phyloP scores from a whole-genome alignment of 1,139 yeast genomes.

The Suhomyces coccinellae region DNA sequence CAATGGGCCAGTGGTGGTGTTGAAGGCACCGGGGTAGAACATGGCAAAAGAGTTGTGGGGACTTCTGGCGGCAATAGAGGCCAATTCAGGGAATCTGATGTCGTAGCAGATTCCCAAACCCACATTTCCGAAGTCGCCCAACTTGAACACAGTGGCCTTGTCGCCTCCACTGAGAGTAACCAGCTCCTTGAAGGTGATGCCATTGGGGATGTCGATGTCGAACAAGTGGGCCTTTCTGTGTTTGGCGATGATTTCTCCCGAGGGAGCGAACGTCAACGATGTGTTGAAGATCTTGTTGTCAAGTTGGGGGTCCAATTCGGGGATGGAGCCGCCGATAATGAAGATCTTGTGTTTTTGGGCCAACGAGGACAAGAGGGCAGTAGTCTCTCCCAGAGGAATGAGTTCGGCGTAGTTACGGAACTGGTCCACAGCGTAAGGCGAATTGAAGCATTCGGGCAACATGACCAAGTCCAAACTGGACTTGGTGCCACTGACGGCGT shows the following conservation, averaged over 20 bases:
- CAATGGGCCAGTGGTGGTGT: constrained; percentile 92
- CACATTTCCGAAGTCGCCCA: constrained; percentile 70
- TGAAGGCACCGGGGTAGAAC: constrained; percentile 95
- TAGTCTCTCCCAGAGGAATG: constrained; percentile 71
- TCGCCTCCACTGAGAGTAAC: constrained; percentile 73
- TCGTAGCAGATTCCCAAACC: constrained; percentile 95
- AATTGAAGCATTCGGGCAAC: constrained; percentile 90
- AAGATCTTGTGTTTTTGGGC: constrained; percentile 64
- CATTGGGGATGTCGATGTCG: constrained; percentile 88
- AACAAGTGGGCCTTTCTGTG: constrained; percentile 89
- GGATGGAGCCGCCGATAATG: constrained; percentile 88
- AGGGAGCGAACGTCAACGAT: constrained; percentile 67
- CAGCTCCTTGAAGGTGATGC: constrained; percentile 84
- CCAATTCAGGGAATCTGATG: constrained; percentile 87
- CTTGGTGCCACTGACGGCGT: constrained; percentile 52
- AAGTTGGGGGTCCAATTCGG: constrained; percentile 59
- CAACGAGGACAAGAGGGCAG: constrained; percentile 56
- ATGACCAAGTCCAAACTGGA: constrained; percentile 59
- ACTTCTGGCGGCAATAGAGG: constrained; percentile 72
- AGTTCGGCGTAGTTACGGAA: constrained; percentile 82
- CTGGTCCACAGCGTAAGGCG: constrained; percentile 88
- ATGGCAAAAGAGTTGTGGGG: constrained; percentile 77
- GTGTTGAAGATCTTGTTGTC: constrained; percentile 75
- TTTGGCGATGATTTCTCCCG: constrained; percentile 75
- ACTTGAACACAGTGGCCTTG: constrained; percentile 71